These are phyloP conservation scores for Hericium erinaceus DNA, from an alignment of 768 basidiomycete species.

Conservation along the genomic window DNA sequence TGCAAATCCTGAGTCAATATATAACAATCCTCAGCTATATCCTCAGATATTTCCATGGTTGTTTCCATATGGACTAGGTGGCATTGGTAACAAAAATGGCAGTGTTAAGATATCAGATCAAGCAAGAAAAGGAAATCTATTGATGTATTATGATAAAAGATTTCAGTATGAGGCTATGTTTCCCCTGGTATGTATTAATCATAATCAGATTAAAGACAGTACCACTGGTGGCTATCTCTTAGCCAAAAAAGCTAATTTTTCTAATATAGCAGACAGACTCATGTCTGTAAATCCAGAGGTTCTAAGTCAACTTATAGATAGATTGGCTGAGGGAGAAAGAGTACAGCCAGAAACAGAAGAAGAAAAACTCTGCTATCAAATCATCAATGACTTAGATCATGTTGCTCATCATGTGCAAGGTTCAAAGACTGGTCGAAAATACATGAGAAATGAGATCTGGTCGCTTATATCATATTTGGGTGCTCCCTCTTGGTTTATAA, in stretches of 20 bases:
- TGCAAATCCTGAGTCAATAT: conserved; percentile 4
- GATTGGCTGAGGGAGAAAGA: not conserved
- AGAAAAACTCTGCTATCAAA: conserved; percentile 6
- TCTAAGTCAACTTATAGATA: not conserved
- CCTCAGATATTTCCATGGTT: conserved; percentile 14
- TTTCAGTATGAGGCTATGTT: conserved; percentile 15
- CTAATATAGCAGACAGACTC: conserved; percentile 2
- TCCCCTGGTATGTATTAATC: conserved; percentile 14
- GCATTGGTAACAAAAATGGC: not conserved
- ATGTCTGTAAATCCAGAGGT: not conserved
- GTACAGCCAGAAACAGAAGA: conserved; percentile 1
- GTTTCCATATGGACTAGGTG: conserved; percentile 13
- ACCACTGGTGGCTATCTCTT: conserved; percentile 10
- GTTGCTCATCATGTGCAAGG: conserved; percentile 10
- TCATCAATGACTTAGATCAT: conserved; percentile 10
- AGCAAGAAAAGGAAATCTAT: conserved; percentile 1
- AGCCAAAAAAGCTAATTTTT: conserved; percentile 2
- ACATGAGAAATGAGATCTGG: conserved; percentile 13
- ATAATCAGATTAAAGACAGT: conserved; percentile 13
- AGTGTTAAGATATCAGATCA: not conserved
- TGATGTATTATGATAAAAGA: conserved; percentile 14
- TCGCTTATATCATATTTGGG: conserved; percentile 9
- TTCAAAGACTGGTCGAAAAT: conserved; percentile 7
- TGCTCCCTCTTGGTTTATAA: conserved; percentile 16
- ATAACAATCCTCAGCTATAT: conserved; percentile 10